Percentiles rank a stretch among this genome's conserved stretches.
These are phyloP conservation scores for Spathaspora hagerdaliae DNA, from an alignment of 805 yeast species.

Conservation along the genomic window DNA sequence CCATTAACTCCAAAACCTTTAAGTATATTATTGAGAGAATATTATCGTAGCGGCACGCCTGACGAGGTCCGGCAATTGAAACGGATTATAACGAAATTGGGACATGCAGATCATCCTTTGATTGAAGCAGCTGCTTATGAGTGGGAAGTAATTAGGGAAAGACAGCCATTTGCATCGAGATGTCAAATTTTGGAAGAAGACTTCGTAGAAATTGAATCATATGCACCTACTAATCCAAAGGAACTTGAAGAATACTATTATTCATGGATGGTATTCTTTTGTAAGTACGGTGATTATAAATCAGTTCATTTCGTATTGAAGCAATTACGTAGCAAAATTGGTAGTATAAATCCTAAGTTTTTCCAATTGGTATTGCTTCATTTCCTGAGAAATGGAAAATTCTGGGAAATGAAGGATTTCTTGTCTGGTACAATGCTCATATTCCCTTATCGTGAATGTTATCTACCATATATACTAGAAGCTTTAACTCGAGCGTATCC, in stretches of 20 bases:
- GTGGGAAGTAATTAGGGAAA: constrained; percentile 16
- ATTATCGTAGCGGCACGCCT: constrained; percentile 23
- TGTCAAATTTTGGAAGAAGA: constrained; percentile 24
- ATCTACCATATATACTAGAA: not conserved
- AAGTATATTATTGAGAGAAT: constrained; percentile 23
- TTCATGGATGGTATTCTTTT: constrained; percentile 23
- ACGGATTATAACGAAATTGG: constrained; percentile 14
- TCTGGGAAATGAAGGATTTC: not conserved
- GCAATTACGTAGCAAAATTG: not conserved
- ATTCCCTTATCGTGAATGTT: not conserved
- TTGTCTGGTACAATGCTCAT: not conserved
- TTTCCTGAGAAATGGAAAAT: not conserved
- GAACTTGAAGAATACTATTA: constrained; percentile 23
- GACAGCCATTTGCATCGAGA: constrained; percentile 21
- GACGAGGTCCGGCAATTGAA: constrained; percentile 22
- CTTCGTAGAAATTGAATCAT: constrained; percentile 14
- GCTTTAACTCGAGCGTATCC: not conserved
- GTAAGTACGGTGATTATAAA: constrained; percentile 22
- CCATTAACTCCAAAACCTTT: constrained; percentile 24
- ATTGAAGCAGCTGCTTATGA: constrained; percentile 21
- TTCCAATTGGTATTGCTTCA: not conserved
- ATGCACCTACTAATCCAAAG: constrained; percentile 9
- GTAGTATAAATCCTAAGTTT: not conserved
- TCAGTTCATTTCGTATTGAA: constrained; percentile 18
- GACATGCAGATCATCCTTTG: constrained; percentile 18